Conservation (phyloP, 2,329 filamentous ascomycete species). For the Plenodomus tracheiphilus region DNA sequence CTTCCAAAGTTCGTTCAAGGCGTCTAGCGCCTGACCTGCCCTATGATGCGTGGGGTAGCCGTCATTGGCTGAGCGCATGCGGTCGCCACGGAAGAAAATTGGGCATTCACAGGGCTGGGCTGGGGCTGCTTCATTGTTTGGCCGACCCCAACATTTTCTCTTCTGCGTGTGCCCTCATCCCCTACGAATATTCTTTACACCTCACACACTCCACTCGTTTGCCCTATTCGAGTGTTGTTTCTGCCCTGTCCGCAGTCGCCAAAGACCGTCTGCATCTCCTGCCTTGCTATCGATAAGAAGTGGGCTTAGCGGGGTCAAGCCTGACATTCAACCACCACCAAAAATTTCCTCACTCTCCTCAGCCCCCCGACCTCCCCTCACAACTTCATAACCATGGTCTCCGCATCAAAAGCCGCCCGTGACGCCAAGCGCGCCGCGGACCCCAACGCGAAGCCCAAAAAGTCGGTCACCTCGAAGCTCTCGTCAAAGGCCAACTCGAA, state of each 20-base stretch:
- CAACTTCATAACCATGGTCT: slow-evolving; percentile 58
- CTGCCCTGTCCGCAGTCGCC: slow-evolving; percentile 6
- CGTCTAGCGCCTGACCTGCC: slow-evolving; percentile 25
- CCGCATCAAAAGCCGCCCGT: slow-evolving; percentile 69
- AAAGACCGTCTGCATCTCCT: slow-evolving; percentile 1
- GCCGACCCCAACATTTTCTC: slow-evolving; percentile 6
- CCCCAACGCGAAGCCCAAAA: slow-evolving; percentile 70
- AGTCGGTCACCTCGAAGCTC: slow-evolving; percentile 73
- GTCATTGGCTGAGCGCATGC: slow-evolving; percentile 21
- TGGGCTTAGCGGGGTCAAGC: slow-evolving; percentile 24
- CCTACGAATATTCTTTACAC: slow-evolving; percentile 1
- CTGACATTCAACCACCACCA: slow-evolving; percentile 23
- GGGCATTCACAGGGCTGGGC: slow-evolving; percentile 15
- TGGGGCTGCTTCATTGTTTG: slow-evolving; percentile 11
- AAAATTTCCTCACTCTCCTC: slow-evolving; percentile 31
- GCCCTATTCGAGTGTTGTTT: slow-evolving; percentile 10
- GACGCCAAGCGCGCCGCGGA: slow-evolving; percentile 64
- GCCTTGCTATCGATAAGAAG: slow-evolving; percentile 19
- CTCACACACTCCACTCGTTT: slow-evolving; percentile 15
- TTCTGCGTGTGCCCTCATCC: background rate
- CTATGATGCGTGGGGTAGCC: slow-evolving; percentile 17
- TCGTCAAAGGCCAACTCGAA: slow-evolving; percentile 70
- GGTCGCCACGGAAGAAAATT: slow-evolving; percentile 26
- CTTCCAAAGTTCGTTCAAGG: no score
- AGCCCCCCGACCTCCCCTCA: slow-evolving; percentile 19